phyloP scores from a whole-genome alignment of 805 yeast genomes.

The Candida taoyuanica region DNA sequence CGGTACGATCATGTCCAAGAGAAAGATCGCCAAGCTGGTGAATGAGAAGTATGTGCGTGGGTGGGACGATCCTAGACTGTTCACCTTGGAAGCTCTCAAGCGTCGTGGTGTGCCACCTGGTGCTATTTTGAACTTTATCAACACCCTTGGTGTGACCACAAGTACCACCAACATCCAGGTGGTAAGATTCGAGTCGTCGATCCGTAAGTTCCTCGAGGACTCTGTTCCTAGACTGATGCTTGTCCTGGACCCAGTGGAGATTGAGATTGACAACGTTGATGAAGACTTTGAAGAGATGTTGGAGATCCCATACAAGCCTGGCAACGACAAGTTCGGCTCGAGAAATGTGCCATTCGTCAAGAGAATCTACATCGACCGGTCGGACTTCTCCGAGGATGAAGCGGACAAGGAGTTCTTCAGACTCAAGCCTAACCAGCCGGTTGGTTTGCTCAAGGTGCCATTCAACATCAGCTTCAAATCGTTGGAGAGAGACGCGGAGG shows the following conservation, averaged over 20 bases:
- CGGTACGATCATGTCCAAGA: constrained; percentile 90
- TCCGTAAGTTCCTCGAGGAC: constrained; percentile 82
- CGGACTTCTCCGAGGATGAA: constrained; percentile 73
- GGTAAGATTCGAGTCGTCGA: constrained; percentile 81
- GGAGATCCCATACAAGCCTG: constrained; percentile 87
- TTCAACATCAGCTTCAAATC: constrained; percentile 68
- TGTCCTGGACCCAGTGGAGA: constrained; percentile 79
- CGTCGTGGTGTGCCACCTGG: constrained; percentile 99
- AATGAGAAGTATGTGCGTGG: constrained; percentile 79
- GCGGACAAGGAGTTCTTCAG: constrained; percentile 74
- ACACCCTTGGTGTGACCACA: constrained; percentile 96
- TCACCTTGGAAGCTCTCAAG: constrained; percentile 88
- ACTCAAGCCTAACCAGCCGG: constrained; percentile 89
- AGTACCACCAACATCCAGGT: constrained; percentile 88
- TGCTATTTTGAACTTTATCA: constrained; percentile 87
- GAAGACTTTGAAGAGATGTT: constrained; percentile 69
- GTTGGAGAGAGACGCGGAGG: constrained; percentile 56
- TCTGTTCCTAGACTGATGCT: constrained; percentile 94
- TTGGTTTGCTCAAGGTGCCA: constrained; percentile 91
- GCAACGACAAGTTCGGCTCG: constrained; percentile 70
- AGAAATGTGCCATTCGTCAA: constrained; percentile 74
- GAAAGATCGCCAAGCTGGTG: constrained; percentile 92
- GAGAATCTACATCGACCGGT: constrained; percentile 76
- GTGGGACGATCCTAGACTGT: constrained; percentile 98
- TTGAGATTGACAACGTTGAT: constrained; percentile 72